Conservation (phyloP, 192 early-diverging fungal genomes). For the Spizellomyces sp. region DNA sequence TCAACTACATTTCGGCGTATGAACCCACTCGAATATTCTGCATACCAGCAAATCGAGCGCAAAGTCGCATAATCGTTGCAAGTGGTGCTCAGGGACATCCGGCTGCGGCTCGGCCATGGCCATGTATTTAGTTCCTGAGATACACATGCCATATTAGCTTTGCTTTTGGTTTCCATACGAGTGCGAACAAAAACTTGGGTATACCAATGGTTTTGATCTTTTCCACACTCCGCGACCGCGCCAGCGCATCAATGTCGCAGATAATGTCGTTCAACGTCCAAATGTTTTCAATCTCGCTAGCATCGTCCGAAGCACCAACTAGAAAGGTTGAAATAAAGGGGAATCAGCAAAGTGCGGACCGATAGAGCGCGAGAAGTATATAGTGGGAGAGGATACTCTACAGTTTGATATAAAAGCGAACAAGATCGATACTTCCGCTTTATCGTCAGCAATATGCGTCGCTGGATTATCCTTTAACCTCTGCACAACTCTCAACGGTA, state of each 20-base stretch:
- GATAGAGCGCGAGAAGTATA: too few species aligned
- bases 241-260: constrained; percentile 42
- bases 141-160: neutral
- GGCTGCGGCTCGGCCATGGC: constrained; percentile 32
- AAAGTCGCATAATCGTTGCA: constrained; percentile 31
- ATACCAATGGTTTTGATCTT: constrained; percentile 48
- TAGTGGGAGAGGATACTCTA: neutral
- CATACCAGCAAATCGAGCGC: constrained; percentile 27
- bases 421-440: constrained; percentile 34
- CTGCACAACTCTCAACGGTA: constrained; percentile 34
- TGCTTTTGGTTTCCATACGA: neutral
- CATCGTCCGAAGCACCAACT: constrained; percentile 10
- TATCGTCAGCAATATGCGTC: constrained; percentile 33
- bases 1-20: neutral
- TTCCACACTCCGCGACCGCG: constrained; percentile 22
- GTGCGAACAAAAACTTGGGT: neutral
- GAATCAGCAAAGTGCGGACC: too few species aligned
- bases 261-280: constrained; percentile 43
- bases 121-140: constrained; percentile 40
- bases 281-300: constrained; percentile 28
- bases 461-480: constrained; percentile 28
- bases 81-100: constrained; percentile 20
- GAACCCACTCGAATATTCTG: neutral
- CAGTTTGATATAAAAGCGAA: constrained; percentile 36
- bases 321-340: neutral